Evolutionary conservation across 306 rosid genomes (phyloP), one percentile per base, ranked within the genome.

Genomic region (Quercus agrifolia): DNA sequence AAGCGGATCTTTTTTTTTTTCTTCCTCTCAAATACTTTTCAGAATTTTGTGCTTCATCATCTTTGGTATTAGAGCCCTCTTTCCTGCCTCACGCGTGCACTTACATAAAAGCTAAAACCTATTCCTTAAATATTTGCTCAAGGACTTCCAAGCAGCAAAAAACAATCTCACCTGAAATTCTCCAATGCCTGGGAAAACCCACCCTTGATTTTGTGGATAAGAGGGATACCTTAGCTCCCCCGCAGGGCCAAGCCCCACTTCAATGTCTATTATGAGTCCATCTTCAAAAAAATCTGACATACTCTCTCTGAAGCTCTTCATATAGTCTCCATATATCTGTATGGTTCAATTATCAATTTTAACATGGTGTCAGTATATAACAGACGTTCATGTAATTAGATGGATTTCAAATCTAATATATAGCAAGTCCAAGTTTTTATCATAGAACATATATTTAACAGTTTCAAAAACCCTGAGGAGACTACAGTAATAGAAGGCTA

Each of bases 151-250:
- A 19, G 15, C 4, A 33, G 33, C 61, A 77, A 55, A 70, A 71
- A 69, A 56, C 73, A 71, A 67, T 77, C 88, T 78, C 83, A 93
- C 99, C 90, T 89, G 97, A 87, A 95, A 95, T 76, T 92, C 98
- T 90, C 99, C 99, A 61, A 95, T 92, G 13, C 99, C 97, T 17
- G 98, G 98, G 85, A 91, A 95, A 63, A 3, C 77, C 99, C 99
- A 95, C 31, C 97, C 97, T 54, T 84, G 86, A 77, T 5, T 83
- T 67, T 51, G 5, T 9, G 91, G 70, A 78, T 92, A 95, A 75
- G 97, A 90, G 28, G 98, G 96, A 82, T 91, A 91, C 84, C 98
- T 93, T 75, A 95, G 91, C 81, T 95, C 99, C 75, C 98, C 99
- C 0, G 97, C 92, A 2, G 99, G 97, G 33, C 99, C 98, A 69